phyloP scores from a whole-genome alignment of 192 early-diverging fungal genomes.

The Podochytrium sp. region DNA sequence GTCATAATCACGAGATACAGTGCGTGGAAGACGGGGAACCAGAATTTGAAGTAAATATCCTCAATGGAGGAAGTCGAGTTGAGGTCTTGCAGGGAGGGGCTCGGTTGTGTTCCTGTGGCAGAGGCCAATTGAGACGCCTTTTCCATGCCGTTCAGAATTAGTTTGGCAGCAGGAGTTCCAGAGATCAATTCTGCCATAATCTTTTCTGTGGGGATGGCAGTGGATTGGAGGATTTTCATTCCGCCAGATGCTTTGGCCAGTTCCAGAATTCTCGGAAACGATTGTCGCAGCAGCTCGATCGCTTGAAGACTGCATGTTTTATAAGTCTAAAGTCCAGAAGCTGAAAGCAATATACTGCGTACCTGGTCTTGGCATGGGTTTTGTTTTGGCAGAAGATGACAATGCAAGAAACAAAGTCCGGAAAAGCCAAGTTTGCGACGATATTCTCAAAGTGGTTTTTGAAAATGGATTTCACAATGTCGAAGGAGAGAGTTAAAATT shows the following conservation, averaged over 20 bases:
- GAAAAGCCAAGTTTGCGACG: conserved; percentile 55
- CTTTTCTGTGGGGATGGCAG: conserved; percentile 33
- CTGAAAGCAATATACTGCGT: not conserved
- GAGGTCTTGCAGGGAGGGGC: not conserved
- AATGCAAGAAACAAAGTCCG: conserved; percentile 54
- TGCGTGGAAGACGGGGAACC: conserved; percentile 89
- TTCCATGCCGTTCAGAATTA: conserved; percentile 29
- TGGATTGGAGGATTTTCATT: conserved; percentile 29
- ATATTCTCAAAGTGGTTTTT: conserved; percentile 70
- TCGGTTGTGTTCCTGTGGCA: conserved; percentile 6
- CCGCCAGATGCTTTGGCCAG: conserved; percentile 42
- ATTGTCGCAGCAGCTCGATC: conserved; percentile 51
- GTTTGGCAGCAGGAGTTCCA: conserved; percentile 23
- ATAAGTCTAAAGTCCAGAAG: too few relatives aligned
- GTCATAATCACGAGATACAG: conserved; percentile 90
- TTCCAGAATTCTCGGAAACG: conserved; percentile 50
- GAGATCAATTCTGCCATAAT: conserved; percentile 25
- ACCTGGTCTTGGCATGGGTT: conserved; percentile 71
- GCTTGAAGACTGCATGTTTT: conserved; percentile 53
- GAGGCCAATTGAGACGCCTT: conserved; percentile 19
- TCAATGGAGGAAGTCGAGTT: conserved; percentile 38
- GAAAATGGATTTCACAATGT: conserved; percentile 67
- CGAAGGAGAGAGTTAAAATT: conserved; percentile 73
- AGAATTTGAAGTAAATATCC: conserved; percentile 61
- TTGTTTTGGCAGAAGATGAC: conserved; percentile 72